Evolutionary conservation across 805 yeast genomes (phyloP), one percentile per base, ranked within the genome.

Genomic region (Metschnikowia chrysomelidarum): DNA sequence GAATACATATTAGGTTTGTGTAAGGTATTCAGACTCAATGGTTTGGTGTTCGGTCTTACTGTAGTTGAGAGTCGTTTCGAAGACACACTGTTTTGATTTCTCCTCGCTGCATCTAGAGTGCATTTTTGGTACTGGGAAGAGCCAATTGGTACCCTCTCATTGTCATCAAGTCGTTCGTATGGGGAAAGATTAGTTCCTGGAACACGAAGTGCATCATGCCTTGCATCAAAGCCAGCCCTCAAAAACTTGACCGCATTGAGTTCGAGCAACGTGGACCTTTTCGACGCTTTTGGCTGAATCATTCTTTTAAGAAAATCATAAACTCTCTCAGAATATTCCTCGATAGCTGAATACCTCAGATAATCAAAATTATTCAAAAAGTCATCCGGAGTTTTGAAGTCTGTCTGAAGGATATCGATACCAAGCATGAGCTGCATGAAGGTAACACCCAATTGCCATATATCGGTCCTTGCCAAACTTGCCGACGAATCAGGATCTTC

Each of bases 361-460:
- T 39, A 38, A 2, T 44, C 30, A 26, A 64, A 64, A 10, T 49
- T 44, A 7, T 43, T 47, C 29, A 50, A 40, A 31, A 67, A 65
- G 7, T 53, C 60, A 16, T 72, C 75, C 8, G 75, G 69, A 1
- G 76, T 61, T 1, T 73, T 64, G 30, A 76, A 79, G 2, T 68
- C 61, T 0, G 95, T 91, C 27, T 73, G 65, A 4, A 86, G 67
- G 55, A 81, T 64, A 44, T 83, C 78, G 12, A 80, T 69, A 24
- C 58, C 59, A 8, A 64, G 37, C 69, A 67, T 65, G 3, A 67
- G 49, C 18, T 64, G 47, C 38, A 60, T 38, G 46, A 91, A 81
- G 5, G 84, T 57, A 0, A 86, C 86, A 6, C 97, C 98, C 24
- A 88, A 61, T 52, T 85, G 85, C 98, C 98, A 93, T 7, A 93